phyloP scores from a whole-genome alignment of 306 rosid species.

The Vicia villosa region DNA sequence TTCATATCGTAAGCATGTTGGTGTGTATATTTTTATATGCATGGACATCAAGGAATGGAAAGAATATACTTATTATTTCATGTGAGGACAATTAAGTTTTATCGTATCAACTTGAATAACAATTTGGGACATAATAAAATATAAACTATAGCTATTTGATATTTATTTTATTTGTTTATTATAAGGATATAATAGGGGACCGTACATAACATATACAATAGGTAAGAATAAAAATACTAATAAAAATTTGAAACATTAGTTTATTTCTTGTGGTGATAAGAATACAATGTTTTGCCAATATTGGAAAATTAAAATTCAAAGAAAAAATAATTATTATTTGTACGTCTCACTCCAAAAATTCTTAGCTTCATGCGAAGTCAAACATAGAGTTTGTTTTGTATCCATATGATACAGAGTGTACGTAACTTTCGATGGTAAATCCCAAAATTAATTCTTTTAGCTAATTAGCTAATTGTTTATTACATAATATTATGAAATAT shows the following conservation, averaged over 20 bases:
- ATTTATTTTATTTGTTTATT: constrained; percentile 30
- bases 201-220: constrained; percentile 16
- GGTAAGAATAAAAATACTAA: background rate
- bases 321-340: background rate
- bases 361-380: constrained; percentile 21
- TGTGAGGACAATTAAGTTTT: constrained; percentile 49
- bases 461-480: background rate
- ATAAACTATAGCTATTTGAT: constrained; percentile 16
- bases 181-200: constrained; percentile 18
- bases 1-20: constrained; percentile 42
- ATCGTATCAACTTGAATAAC: constrained; percentile 40
- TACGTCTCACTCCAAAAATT: constrained; percentile 34
- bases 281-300: constrained; percentile 1
- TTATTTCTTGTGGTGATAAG: constrained; percentile 31
- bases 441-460: background rate
- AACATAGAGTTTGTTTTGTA: constrained; percentile 8
- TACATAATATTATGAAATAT: background rate
- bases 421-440: constrained; percentile 7
- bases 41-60: constrained; percentile 46
- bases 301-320: background rate
- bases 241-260: constrained; percentile 33
- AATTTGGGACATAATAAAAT: constrained; percentile 18
- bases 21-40: constrained; percentile 41
- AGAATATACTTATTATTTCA: constrained; percentile 53
- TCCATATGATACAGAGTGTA: constrained; percentile 5